Conservation (phyloP, 2,329 filamentous ascomycete species). For the Penicillium paneum region DNA sequence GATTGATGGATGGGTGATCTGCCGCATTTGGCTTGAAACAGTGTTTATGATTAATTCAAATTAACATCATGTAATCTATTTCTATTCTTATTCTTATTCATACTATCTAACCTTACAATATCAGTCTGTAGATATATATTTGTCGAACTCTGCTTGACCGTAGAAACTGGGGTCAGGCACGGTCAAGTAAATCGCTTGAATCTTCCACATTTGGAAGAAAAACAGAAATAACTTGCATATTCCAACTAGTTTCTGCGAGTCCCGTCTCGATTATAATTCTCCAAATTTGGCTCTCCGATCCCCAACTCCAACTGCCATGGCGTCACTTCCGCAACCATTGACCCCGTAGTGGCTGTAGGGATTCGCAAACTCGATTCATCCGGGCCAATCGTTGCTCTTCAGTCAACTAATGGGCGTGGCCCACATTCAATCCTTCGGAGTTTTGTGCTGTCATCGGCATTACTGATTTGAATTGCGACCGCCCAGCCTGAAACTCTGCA, state of each 20-base stretch:
- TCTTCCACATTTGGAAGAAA: background rate
- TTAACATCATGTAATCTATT: background rate
- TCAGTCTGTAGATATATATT: too few relatives aligned
- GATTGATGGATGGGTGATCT: conserved; percentile 2
- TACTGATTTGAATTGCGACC: conserved; percentile 13
- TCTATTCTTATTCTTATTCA: background rate
- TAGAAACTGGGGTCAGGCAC: conserved; percentile 10
- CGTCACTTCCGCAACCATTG: conserved; percentile 10
- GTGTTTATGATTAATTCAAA: background rate
- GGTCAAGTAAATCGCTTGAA: background rate
- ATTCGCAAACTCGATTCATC: background rate
- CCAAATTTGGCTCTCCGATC: background rate
- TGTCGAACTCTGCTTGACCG: conserved; percentile 17
- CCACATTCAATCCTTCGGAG: background rate
- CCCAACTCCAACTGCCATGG: conserved; percentile 7
- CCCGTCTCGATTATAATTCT: background rate
- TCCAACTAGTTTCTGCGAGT: background rate
- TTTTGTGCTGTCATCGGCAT: background rate
- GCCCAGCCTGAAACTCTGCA: conserved; percentile 7
- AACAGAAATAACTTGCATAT: background rate
- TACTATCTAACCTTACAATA: background rate
- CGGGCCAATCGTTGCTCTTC: conserved; percentile 4
- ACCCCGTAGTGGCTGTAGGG: background rate
- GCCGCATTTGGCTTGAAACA: background rate
- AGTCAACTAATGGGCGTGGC: background rate